These are phyloP conservation scores for Phylloporus sp. DNA, from an alignment of 768 basidiomycete genomes.

Conservation along the genomic window DNA sequence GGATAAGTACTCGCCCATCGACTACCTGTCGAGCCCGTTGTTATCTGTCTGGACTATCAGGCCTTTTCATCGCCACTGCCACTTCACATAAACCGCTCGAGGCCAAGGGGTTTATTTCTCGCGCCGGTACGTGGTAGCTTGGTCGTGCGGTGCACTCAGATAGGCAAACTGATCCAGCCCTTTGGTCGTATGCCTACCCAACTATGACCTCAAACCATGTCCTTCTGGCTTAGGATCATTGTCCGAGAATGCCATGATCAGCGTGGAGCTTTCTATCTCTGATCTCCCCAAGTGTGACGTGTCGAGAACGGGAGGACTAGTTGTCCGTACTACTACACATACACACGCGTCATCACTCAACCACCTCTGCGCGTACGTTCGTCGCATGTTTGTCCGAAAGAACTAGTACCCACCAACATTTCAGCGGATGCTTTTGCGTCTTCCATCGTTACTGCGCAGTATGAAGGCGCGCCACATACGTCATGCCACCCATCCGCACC, in stretches of 20 bases:
- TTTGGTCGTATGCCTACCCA: not conserved
- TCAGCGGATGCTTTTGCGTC: not conserved
- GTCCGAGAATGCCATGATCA: conserved; percentile 6
- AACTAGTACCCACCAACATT: conserved; percentile 1
- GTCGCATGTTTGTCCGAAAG: conserved; percentile 14
- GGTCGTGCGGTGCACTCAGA: too few relatives aligned
- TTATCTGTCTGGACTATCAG: too few relatives aligned
- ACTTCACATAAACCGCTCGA: conserved; percentile 4
- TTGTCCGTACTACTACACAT: not conserved
- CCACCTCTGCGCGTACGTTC: conserved; percentile 2
- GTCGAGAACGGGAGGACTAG: not conserved
- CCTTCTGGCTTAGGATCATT: not conserved
- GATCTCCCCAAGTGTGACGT: conserved; percentile 10
- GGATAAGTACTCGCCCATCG: too few relatives aligned
- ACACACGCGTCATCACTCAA: not conserved
- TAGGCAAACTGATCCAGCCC: too few relatives aligned
- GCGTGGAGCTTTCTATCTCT: conserved; percentile 3
- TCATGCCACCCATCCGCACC: conserved; percentile 12
- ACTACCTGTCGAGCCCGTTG: too few relatives aligned
- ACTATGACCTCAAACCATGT: not conserved
- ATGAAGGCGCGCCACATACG: conserved; percentile 8
- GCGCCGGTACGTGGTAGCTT: too few relatives aligned
- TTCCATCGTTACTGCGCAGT: conserved; percentile 6
- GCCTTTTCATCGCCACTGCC: too few relatives aligned
- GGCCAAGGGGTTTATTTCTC: not conserved